phyloP scores from a whole-genome alignment of 2,329 filamentous ascomycete genomes.

The Bipolaris oryzae region DNA sequence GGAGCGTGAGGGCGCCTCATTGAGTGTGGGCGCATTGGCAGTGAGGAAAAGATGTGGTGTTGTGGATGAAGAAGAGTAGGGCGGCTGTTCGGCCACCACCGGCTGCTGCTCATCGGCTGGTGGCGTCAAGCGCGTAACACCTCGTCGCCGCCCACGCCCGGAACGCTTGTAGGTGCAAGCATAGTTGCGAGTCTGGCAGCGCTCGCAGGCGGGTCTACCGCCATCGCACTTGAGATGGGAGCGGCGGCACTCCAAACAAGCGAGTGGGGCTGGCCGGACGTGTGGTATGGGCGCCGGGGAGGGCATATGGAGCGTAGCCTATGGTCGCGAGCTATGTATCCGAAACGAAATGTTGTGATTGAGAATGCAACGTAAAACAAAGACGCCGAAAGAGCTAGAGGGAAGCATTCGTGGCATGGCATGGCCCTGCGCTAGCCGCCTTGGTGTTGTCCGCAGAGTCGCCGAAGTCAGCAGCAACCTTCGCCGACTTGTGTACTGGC shows the following conservation, averaged over 20 bases:
- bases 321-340: neutral
- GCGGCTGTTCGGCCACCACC: conserved; percentile 8
- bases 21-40: neutral
- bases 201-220: conserved; percentile 50
- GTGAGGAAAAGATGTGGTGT: neutral
- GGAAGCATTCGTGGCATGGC: neutral
- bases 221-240: conserved; percentile 58
- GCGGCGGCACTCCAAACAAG: conserved; percentile 56
- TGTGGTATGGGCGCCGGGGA: conserved; percentile 1
- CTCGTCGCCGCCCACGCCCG: conserved; percentile 50
- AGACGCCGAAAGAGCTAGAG: conserved; percentile 6
- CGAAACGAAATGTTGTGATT: conserved; percentile 1
- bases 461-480: neutral
- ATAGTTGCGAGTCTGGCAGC: conserved; percentile 48
- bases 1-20: neutral
- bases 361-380: conserved; percentile 1
- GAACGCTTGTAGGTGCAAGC: conserved; percentile 55
- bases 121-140: conserved; percentile 26
- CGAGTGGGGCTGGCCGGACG: conserved; percentile 34
- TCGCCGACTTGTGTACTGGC: neutral
- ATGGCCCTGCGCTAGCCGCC: neutral
- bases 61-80: neutral
- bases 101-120: neutral
- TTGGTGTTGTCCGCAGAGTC: neutral
- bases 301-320: conserved; percentile 5